These are phyloP conservation scores for Candida orba DNA, from an alignment of 805 yeast species.

Conservation along the genomic window DNA sequence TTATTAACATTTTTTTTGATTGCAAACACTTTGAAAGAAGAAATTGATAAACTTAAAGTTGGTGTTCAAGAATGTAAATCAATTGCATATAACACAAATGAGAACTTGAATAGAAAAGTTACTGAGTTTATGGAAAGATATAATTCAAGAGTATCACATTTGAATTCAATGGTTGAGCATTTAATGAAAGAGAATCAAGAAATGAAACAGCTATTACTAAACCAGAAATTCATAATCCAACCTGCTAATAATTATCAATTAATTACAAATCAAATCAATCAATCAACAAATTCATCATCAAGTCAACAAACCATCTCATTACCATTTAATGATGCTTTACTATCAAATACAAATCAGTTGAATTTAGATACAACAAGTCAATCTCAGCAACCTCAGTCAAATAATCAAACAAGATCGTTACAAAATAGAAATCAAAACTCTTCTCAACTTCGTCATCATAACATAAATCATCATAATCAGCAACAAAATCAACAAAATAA, in stretches of 20 bases:
- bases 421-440: conserved; percentile 11
- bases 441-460: background rate
- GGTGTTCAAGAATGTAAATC: conserved; percentile 18
- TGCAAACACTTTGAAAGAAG: conserved; percentile 14
- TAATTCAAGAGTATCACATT: conserved; percentile 16
- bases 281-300: conserved; percentile 14
- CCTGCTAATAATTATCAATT: conserved; percentile 28
- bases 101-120: conserved; percentile 17
- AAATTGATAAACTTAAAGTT: conserved; percentile 18
- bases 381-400: background rate
- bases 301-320: conserved; percentile 13
- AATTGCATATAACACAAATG: conserved; percentile 15
- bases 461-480: conserved; percentile 8
- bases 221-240: conserved; percentile 20
- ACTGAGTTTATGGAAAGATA: conserved; percentile 19
- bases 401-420: background rate
- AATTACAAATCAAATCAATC: conserved; percentile 9
- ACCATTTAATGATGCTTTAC: conserved; percentile 8
- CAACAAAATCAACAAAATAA: conserved; percentile 8
- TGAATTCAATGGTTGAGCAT: conserved; percentile 17
- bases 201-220: conserved; percentile 15
- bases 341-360: conserved; percentile 3
- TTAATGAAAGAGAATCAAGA: conserved; percentile 24
- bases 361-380: background rate
- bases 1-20: background rate